Base-by-base conservation (phyloP, 768 basidiomycete species). In the Mycena rebaudengoi region DNA sequence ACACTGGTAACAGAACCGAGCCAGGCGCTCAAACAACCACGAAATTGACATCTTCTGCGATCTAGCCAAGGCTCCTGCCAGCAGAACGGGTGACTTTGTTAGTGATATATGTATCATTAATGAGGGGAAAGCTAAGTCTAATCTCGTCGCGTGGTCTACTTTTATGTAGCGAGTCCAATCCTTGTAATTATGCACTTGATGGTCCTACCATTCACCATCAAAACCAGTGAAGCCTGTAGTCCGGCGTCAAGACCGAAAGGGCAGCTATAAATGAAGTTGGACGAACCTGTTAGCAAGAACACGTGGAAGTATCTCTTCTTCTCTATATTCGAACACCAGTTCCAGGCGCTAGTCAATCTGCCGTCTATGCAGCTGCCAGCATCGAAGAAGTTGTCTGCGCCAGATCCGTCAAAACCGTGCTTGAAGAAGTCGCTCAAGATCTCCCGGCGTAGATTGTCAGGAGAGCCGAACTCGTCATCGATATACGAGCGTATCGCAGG, bases 181-280 rank as follows among this genome's bases (percentile, higher is more conserved):
- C n/a, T n/a, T n/a, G n/a, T n/a, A n/a, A n/a, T n/a, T n/a, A n/a
- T n/a, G n/a, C n/a, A n/a, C n/a, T n/a, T n/a, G n/a, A n/a, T n/a
- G n/a, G n/a, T n/a, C n/a, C n/a, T 80, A 94, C 92, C 92, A 95
- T 63, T 92, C 89, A 54, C 92, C 92, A 71, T 95, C 92, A 67
- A 95, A 95, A 25, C 92, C 92, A 66, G 90, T 83, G 70, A 94
- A 94, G 10, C 92, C 92, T 62, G 0, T 23, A 50, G 41, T 29
- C 12, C 53, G 57, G 32, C 21, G 56, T 67, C 21, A 71, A 52
- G 39, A 20, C 49, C 25, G 28, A 39, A 13, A 33, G 6, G 7
- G 37, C 7, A 33, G 21, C 20, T 45, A 20, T 35, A 41, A 50
- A 21, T 21, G 21, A 3, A 55, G 35, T 52, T 11, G 18, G 41